phyloP scores from a whole-genome alignment of 179 eudicot genomes.

The Nepenthes alata region DNA sequence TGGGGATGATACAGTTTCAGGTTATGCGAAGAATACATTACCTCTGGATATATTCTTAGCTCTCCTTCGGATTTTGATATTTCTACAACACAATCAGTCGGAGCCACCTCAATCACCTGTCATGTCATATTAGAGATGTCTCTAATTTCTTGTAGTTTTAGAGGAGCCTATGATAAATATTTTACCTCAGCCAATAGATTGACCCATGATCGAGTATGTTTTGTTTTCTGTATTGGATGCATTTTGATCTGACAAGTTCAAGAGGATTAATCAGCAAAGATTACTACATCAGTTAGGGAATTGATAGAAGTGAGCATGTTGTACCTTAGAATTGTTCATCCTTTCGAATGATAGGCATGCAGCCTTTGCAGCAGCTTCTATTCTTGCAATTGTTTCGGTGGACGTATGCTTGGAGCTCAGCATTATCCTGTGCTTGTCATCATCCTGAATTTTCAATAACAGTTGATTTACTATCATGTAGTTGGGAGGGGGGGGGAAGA shows the following conservation, averaged over 20 bases:
- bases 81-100: constrained; percentile 46
- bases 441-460: constrained; percentile 20
- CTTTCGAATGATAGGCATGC: constrained; percentile 32
- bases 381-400: constrained; percentile 37
- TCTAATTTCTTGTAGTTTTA: constrained; percentile 1
- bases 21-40: constrained; percentile 6
- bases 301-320: neutral
- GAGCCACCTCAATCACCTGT: constrained; percentile 47
- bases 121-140: constrained; percentile 1
- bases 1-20: neutral
- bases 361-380: constrained; percentile 46
- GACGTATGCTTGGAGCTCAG: constrained; percentile 41
- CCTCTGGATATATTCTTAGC: constrained; percentile 33
- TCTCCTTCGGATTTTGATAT: constrained; percentile 44
- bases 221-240: constrained; percentile 20
- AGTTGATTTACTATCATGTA: neutral
- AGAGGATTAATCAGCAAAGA: constrained; percentile 1
- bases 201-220: constrained; percentile 28
- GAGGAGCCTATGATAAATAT: neutral
- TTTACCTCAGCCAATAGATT: constrained; percentile 41
- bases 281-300: neutral
- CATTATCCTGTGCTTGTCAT: constrained; percentile 26
- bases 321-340: constrained; percentile 40
- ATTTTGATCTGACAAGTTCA: constrained; percentile 26
- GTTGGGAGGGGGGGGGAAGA: too few species aligned